Base-by-base conservation (phyloP, 1,139 yeast species). In the Candida tropicalis region DNA sequence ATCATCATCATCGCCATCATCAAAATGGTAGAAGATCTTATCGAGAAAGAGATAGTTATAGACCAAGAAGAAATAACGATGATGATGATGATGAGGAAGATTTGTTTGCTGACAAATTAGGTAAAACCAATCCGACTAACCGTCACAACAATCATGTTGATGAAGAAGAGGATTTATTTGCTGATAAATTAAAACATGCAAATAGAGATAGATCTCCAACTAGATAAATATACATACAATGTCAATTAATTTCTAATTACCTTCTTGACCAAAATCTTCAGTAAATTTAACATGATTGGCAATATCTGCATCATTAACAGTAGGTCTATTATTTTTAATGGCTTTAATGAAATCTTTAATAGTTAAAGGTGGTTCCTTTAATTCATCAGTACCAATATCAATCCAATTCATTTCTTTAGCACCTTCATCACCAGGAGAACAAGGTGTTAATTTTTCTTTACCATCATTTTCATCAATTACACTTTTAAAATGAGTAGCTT, bases 231-330 rank as follows among this genome's bases (percentile, higher is more conserved):
- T 22, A 20, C 12, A 12, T 22, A 12, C 12, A 33, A 18, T 9
- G 8, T 33, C 8, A 12, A 23, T 25, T 25, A 20, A 25, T 13
- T 8, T n/a, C 43, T 57, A 89, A 60, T 87, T 88, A 44, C 99
- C 99, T 65, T 93, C 99, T 60, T 91, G 97, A 40, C 99, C 99
- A 63, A 93, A 95, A 65, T 95, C 99, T 38, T 77, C 77, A 0
- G 99, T 95, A 60, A 95, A 95, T 52, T 88, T 87, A 43, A 82
- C 80, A 65, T 93, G 98, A 59, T 85, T 87, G 50, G 72, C 73
- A 51, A 93, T 79, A 62, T 95, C 99, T 11, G 77, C 77, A 38
- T 77, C 83, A 60, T 93, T 95, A 35, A 95, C 99, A 0, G 99
- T 95, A 13, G 99, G 99, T 60, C 98, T 79, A 48, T 96, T 89